These are phyloP conservation scores for Flaveria ramosissima DNA, from an alignment of 129 eudicot genomes.

Conservation along the genomic window DNA sequence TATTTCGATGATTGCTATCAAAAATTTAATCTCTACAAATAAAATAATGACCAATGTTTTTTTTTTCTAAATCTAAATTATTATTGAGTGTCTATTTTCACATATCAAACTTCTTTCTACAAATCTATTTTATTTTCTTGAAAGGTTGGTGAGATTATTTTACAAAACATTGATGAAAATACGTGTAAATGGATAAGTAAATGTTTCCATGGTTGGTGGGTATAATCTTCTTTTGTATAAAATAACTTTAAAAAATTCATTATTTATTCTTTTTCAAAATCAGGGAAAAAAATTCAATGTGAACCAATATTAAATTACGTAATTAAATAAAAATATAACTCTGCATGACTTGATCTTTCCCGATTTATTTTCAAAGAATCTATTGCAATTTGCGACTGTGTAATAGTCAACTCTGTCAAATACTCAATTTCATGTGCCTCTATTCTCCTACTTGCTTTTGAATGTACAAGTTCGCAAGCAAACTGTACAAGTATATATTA, in stretches of 20 bases:
- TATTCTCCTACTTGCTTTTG: constrained; percentile 16
- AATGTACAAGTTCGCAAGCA: constrained; percentile 24
- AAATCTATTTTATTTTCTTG: too few species aligned
- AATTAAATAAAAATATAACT: neutral
- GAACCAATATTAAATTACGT: neutral
- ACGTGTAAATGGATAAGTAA: neutral
- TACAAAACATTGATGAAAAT: too few species aligned
- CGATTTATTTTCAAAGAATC: constrained; percentile 12
- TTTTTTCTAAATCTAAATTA: too few species aligned
- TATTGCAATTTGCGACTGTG: constrained; percentile 18
- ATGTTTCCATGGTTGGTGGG: neutral
- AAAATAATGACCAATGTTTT: too few species aligned
- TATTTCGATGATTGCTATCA: too few species aligned
- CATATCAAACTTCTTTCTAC: too few species aligned
- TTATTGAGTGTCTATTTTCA: too few species aligned
- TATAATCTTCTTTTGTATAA: too few species aligned
- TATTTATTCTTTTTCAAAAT: too few species aligned
- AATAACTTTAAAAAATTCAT: too few species aligned
- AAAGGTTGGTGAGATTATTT: too few species aligned
- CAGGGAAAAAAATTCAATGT: neutral
- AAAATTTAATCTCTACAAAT: too few species aligned
- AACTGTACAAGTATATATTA: constrained; percentile 22
- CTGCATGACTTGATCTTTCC: constrained; percentile 26
- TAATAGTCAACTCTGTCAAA: constrained; percentile 18
- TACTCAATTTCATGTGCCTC: neutral